Conservation (phyloP, 192 early-diverging fungal species). For the Gonapodya sp. region DNA sequence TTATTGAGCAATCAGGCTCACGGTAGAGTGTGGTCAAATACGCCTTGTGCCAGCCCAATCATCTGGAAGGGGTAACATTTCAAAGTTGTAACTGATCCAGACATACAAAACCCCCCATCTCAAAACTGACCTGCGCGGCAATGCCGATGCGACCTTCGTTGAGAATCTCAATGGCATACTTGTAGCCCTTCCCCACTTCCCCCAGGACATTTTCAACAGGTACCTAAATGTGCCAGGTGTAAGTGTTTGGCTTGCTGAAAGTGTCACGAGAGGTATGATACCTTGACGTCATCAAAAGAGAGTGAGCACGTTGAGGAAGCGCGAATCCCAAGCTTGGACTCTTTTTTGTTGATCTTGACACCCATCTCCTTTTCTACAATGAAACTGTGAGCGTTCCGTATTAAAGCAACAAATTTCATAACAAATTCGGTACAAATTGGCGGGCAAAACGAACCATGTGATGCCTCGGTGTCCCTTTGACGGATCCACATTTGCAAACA, state of each 20-base stretch:
- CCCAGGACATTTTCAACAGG: slow-evolving; percentile 83
- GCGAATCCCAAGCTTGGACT: slow-evolving; percentile 94
- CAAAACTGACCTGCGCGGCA: slow-evolving; percentile 51
- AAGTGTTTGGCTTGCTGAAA: neutral
- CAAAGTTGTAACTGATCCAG: neutral
- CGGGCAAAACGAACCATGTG: slow-evolving; percentile 16
- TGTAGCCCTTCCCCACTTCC: slow-evolving; percentile 94
- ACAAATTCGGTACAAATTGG: neutral
- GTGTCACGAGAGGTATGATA: neutral
- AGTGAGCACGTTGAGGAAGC: slow-evolving; percentile 91
- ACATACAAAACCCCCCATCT: too few species aligned
- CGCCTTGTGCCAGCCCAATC: slow-evolving; percentile 93
- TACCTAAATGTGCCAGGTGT: slow-evolving; percentile 26
- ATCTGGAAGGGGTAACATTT: slow-evolving; percentile 52
- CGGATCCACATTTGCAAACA: slow-evolving; percentile 95
- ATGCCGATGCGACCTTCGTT: slow-evolving; percentile 99
- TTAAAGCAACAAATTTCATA: neutral
- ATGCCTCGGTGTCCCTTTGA: slow-evolving; percentile 92
- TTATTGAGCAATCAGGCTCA: neutral
- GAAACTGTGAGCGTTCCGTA: slow-evolving; percentile 34
- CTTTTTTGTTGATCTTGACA: slow-evolving; percentile 89
- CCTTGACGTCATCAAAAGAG: slow-evolving; percentile 70
- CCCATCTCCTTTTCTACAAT: slow-evolving; percentile 92
- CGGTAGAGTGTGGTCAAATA: slow-evolving; percentile 73
- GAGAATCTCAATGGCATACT: slow-evolving; percentile 94